A percentile compares a stretch with the other conserved stretches of the same genome.
Conservation (phyloP, 2,329 filamentous ascomycete species). For the Aaosphaeria arxii region DNA sequence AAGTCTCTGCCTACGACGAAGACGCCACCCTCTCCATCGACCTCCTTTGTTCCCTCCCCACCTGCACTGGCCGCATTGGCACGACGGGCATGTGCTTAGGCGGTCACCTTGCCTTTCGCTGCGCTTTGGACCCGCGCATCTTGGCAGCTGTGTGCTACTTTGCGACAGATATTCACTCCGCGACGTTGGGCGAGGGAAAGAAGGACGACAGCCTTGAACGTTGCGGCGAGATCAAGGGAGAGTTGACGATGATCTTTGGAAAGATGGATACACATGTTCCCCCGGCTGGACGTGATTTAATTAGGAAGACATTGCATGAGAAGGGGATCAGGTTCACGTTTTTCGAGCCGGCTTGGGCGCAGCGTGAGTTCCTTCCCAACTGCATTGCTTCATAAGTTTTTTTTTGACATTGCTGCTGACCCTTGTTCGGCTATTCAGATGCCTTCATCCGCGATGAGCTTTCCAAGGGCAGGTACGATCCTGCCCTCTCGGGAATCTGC, state of each 20-base stretch:
- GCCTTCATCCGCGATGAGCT: constrained; percentile 92
- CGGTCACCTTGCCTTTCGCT: constrained; percentile 76
- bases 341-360: constrained; percentile 89
- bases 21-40: constrained; percentile 46
- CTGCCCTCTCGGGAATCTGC: constrained; percentile 80
- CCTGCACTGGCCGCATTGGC: constrained; percentile 68
- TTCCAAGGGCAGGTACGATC: constrained; percentile 91
- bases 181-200: constrained; percentile 68
- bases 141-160: constrained; percentile 82
- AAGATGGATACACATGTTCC: constrained; percentile 90
- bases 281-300: constrained; percentile 75
- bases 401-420: not conserved
- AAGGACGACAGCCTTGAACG: constrained; percentile 61
- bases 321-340: constrained; percentile 73
- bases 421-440: constrained; percentile 43
- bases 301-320: constrained; percentile 76
- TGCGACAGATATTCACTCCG: constrained; percentile 83
- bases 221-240: constrained; percentile 68
- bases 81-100: constrained; percentile 75
- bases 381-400: not conserved
- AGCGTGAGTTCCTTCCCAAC: constrained; percentile 54
- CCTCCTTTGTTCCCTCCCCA: constrained; percentile 39
- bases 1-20: constrained; percentile 77
- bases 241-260: constrained; percentile 87
- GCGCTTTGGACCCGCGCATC: constrained; percentile 72